Evolutionary conservation across 2,329 filamentous ascomycete genomes (phyloP).

Genomic region (Dactylonectria macrodidyma): DNA sequence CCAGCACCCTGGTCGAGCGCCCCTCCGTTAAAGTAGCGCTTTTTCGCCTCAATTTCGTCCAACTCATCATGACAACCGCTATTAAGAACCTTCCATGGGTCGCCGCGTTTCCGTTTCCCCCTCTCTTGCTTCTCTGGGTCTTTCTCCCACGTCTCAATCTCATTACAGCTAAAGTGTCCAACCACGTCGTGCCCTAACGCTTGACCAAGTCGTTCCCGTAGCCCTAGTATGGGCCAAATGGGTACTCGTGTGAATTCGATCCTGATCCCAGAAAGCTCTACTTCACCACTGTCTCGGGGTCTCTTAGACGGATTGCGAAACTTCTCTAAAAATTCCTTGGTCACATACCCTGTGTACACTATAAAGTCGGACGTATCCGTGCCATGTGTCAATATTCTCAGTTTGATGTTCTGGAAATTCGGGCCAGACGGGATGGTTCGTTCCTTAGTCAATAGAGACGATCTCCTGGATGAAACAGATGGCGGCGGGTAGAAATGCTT

Average conservation of each 20-base stretch:
- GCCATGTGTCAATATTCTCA: constrained; percentile 67
- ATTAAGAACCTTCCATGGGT: constrained; percentile 56
- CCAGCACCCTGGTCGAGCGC: constrained; percentile 50
- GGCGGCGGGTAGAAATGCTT: constrained; percentile 62
- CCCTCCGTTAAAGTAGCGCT: constrained; percentile 51
- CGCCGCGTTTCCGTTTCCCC: constrained; percentile 55
- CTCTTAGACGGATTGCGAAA: constrained; percentile 64
- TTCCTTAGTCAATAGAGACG: constrained; percentile 46
- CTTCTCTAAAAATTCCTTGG: constrained; percentile 63
- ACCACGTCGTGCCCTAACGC: constrained; percentile 67
- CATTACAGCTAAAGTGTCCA: constrained; percentile 56
- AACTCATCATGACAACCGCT: constrained; percentile 58
- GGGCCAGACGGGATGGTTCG: constrained; percentile 44
- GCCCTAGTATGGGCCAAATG: constrained; percentile 68
- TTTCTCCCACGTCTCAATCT: too few relatives aligned
- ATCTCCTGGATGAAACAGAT: constrained; percentile 39
- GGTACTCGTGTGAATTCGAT: constrained; percentile 66
- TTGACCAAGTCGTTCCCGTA: constrained; percentile 68
- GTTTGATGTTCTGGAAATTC: constrained; percentile 63
- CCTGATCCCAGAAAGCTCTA: constrained; percentile 54
- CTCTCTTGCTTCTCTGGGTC: constrained; percentile 52
- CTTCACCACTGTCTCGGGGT: constrained; percentile 46
- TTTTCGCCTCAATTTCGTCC: constrained; percentile 52
- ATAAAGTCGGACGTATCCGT: constrained; percentile 64
- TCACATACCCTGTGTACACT: constrained; percentile 67